phyloP scores from a whole-genome alignment of 768 basidiomycete species.

The Tremella mesenterica region DNA sequence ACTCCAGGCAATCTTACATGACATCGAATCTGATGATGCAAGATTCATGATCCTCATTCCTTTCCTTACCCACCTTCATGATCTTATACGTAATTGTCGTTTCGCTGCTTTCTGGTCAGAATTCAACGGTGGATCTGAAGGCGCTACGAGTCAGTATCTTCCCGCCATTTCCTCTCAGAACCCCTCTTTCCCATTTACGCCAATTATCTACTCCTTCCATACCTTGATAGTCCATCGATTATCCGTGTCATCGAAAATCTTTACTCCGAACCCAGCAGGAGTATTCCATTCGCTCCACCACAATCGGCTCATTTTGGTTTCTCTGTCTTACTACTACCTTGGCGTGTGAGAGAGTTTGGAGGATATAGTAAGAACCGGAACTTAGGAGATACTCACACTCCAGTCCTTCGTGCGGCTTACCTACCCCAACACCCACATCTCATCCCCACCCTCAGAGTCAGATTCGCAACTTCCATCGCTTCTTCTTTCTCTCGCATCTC shows the following conservation, averaged over 20 bases:
- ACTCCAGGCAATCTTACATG: constrained; percentile 30
- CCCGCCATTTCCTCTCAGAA: neutral
- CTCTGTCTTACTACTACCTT: neutral
- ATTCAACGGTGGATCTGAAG: constrained; percentile 33
- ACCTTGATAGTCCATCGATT: no score
- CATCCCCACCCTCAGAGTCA: constrained; percentile 24
- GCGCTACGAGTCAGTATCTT: constrained; percentile 25
- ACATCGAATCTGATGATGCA: constrained; percentile 40
- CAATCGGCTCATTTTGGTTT: neutral
- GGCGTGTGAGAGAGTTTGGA: no score
- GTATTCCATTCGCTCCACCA: neutral
- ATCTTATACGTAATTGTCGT: constrained; percentile 35
- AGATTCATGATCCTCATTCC: constrained; percentile 31
- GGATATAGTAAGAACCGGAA: neutral
- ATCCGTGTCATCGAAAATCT: no score
- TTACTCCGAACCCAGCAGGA: no score
- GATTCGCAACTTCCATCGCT: constrained; percentile 40
- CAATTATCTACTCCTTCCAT: no score
- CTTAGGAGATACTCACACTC: neutral
- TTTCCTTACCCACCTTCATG: constrained; percentile 31
- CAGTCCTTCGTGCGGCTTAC: constrained; percentile 35
- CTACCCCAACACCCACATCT: constrained; percentile 38
- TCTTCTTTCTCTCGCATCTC: constrained; percentile 41
- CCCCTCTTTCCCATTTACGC: no score
- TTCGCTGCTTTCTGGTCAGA: constrained; percentile 40